Evolutionary conservation across 257 asterid genomes (phyloP).

Genomic region (Ilex asprella): DNA sequence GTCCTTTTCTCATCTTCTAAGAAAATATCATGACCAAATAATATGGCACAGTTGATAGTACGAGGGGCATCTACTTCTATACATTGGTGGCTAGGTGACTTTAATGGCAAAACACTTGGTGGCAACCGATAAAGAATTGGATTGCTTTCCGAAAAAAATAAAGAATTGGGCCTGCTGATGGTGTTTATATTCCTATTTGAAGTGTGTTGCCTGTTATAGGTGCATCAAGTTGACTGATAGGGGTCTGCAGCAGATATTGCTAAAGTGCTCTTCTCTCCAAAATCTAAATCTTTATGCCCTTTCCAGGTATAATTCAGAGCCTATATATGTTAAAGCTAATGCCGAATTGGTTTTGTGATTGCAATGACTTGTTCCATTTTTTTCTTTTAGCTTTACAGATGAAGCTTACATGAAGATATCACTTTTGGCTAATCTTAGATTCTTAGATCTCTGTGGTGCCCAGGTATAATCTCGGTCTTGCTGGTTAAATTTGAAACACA

Average conservation of each 20-base stretch:
- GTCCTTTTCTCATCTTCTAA: no score
- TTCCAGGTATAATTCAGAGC: conserved; percentile 46
- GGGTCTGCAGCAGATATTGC: conserved; percentile 64
- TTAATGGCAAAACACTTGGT: no score
- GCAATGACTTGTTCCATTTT: conserved; percentile 11
- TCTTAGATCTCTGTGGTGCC: conserved; percentile 93
- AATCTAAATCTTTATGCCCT: conserved; percentile 93
- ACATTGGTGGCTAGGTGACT: no score
- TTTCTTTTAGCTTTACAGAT: conserved; percentile 67
- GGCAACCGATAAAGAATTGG: no score
- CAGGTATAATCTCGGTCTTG: conserved; percentile 48
- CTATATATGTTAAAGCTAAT: neutral
- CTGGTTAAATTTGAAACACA: neutral
- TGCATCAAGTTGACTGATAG: conserved; percentile 76
- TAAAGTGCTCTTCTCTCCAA: conserved; percentile 60
- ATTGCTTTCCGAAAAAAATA: no score
- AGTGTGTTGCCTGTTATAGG: conserved; percentile 32
- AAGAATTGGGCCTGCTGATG: no score
- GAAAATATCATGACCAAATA: no score
- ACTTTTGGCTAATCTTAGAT: conserved; percentile 49
- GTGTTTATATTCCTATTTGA: neutral
- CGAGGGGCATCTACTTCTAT: no score
- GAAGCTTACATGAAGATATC: conserved; percentile 68
- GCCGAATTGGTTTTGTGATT: neutral
- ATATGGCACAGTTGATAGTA: no score